A percentile compares a stretch with the other conserved stretches of the same genome.
These are phyloP conservation scores for Acanthamoeba royreba DNA, from an alignment of 208 protist genomes.

Conservation along the genomic window DNA sequence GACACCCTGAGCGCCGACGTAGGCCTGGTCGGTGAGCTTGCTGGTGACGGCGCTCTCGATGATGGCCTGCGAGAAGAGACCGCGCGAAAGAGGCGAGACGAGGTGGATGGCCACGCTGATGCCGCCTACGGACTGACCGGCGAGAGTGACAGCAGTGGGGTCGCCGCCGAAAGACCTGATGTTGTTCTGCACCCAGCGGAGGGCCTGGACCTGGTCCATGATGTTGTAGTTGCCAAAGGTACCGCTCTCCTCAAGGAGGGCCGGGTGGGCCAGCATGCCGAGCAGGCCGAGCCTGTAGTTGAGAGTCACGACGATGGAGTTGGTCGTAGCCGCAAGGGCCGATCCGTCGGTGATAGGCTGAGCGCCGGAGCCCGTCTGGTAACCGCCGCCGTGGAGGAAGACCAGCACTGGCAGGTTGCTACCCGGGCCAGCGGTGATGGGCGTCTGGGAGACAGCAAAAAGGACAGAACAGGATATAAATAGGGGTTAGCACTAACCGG, in stretches of 20 bases:
- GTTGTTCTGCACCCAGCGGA: constrained; percentile 79
- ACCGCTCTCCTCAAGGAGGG: constrained; percentile 24
- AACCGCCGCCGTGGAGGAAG: constrained; percentile 46
- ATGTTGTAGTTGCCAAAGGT: constrained; percentile 75
- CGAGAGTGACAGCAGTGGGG: constrained; percentile 65
- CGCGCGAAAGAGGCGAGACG: constrained; percentile 36
- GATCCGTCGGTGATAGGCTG: neutral
- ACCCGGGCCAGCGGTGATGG: neutral
- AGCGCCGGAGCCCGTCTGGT: constrained; percentile 39
- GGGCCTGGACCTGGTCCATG: constrained; percentile 73
- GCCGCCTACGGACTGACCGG: constrained; percentile 76
- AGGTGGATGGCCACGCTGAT: constrained; percentile 65
- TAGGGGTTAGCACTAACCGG: no score
- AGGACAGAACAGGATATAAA: no score
- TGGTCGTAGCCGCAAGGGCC: neutral
- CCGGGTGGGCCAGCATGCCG: constrained; percentile 61
- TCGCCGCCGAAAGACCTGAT: constrained; percentile 79
- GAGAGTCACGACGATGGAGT: constrained; percentile 72
- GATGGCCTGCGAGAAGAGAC: constrained; percentile 69
- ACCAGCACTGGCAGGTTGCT: constrained; percentile 50
- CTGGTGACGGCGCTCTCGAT: constrained; percentile 35
- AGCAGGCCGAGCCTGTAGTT: constrained; percentile 77
- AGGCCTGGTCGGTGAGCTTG: neutral
- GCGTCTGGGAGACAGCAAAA: neutral
- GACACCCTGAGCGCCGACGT: neutral